Evolutionary conservation across 2,329 filamentous ascomycete species (phyloP).

Genomic region (Fusarium pseudoanthophilum): DNA sequence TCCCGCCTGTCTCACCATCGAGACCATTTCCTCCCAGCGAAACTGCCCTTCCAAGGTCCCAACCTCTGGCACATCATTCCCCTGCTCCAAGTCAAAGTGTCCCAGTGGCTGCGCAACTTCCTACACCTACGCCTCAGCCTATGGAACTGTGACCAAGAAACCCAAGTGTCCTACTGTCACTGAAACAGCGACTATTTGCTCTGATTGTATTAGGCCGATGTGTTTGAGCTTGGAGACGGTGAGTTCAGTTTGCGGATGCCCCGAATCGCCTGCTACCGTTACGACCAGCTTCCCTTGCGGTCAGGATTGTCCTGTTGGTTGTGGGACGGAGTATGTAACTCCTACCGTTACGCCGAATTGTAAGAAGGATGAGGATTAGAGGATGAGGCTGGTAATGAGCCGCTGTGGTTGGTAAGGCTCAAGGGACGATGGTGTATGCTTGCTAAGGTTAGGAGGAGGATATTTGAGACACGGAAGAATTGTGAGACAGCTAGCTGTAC

Average conservation of each 20-base stretch:
- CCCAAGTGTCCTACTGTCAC: conserved; percentile 51
- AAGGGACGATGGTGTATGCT: not conserved
- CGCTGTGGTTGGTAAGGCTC: not conserved
- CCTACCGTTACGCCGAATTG: conserved; percentile 39
- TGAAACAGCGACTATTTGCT: conserved; percentile 46
- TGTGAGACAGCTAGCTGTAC: not conserved
- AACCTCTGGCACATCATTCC: conserved; percentile 43
- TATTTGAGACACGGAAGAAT: not conserved
- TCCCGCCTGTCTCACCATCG: conserved; percentile 45
- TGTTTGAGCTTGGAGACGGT: conserved; percentile 48
- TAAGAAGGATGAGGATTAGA: conserved; percentile 7
- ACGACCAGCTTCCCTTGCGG: conserved; percentile 45
- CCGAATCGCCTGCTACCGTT: conserved; percentile 44
- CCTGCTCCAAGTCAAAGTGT: conserved; percentile 37
- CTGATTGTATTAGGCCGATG: conserved; percentile 47
- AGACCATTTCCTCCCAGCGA: conserved; percentile 47
- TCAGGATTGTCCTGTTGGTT: conserved; percentile 38
- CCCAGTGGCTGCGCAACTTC: conserved; percentile 41
- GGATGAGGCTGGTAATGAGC: not conserved
- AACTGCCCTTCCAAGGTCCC: conserved; percentile 45
- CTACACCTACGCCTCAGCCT: conserved; percentile 38
- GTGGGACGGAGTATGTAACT: conserved; percentile 46
- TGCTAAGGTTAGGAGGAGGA: not conserved
- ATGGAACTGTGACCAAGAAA: conserved; percentile 16
- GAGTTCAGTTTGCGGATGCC: conserved; percentile 49